phyloP scores from a whole-genome alignment of 768 basidiomycete genomes.

The Lyophyllum semitale region DNA sequence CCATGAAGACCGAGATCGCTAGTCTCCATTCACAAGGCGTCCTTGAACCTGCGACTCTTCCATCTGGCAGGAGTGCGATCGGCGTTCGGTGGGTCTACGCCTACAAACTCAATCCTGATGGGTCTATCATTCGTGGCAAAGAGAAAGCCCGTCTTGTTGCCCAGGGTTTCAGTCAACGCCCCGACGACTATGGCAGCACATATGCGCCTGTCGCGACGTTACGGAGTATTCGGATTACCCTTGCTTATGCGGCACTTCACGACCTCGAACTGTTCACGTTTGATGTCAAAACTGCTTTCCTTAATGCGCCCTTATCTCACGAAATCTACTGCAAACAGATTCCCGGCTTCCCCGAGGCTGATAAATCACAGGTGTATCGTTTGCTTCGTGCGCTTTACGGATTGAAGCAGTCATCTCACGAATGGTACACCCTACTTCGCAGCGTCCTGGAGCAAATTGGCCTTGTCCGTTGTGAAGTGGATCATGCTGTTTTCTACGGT shows the following conservation, averaged over 20 bases:
- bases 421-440: conserved; percentile 3
- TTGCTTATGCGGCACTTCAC: conserved; percentile 24
- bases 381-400: conserved; percentile 10
- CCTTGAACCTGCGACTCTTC: conserved; percentile 25
- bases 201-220: conserved; percentile 31
- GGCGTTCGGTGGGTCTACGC: conserved; percentile 35
- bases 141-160: conserved; percentile 30
- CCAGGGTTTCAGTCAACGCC: conserved; percentile 24
- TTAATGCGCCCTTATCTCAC: conserved; percentile 21
- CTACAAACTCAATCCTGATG: conserved; percentile 38
- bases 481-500: conserved; percentile 26
- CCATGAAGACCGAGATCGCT: conserved; percentile 23
- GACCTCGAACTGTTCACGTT: conserved; percentile 25
- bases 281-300: conserved; percentile 30
- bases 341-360: conserved; percentile 18
- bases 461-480: conserved; percentile 21
- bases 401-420: neutral
- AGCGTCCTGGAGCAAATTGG: conserved; percentile 12
- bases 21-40: conserved; percentile 23
- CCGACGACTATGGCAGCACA: conserved; percentile 36
- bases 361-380: conserved; percentile 12
- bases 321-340: conserved; percentile 20
- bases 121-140: conserved; percentile 26
- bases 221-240: conserved; percentile 19
- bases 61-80: conserved; percentile 28